Conservation (phyloP, 306 rosid species). For the Cucurbita ficifolia region DNA sequence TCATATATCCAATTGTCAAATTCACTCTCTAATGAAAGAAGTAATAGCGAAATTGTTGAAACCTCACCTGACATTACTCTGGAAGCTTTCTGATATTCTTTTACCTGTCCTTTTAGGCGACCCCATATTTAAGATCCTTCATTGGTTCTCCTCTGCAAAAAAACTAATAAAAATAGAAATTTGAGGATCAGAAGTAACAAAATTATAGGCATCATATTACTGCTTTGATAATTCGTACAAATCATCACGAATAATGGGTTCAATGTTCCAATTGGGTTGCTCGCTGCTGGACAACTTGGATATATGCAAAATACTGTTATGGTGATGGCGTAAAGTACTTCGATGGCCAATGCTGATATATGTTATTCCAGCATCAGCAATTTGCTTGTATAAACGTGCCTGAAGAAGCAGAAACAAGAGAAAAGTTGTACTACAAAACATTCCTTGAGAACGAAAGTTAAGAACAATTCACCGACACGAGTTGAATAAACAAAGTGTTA, state of each 20-base stretch:
- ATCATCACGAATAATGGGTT: conserved; percentile 21
- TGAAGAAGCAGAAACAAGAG: conserved; percentile 20
- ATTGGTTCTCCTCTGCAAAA: not conserved
- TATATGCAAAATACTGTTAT: conserved; percentile 38
- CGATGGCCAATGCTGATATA: conserved; percentile 80
- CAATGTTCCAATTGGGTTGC: conserved; percentile 48
- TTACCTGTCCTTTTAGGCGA: not conserved
- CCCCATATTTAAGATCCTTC: not conserved
- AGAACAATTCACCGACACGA: not conserved
- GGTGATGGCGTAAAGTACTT: conserved; percentile 41
- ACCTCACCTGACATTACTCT: not conserved
- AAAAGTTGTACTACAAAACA: not conserved
- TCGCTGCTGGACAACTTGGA: conserved; percentile 20
- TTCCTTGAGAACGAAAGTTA: not conserved
- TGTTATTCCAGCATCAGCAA: conserved; percentile 63
- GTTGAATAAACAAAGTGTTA: not conserved
- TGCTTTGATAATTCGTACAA: conserved; percentile 8
- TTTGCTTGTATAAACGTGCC: conserved; percentile 59
- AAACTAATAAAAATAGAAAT: not conserved
- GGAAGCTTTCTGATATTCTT: not conserved
- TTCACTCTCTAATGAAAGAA: too few species aligned
- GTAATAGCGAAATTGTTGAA: not conserved
- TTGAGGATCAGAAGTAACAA: not conserved
- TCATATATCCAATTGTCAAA: too few species aligned
- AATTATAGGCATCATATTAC: not conserved